Percentiles rank a stretch among this genome's conserved stretches.
Evolutionary conservation across 257 asterid species (phyloP).

Genomic region (Nicotiana otophora): DNA sequence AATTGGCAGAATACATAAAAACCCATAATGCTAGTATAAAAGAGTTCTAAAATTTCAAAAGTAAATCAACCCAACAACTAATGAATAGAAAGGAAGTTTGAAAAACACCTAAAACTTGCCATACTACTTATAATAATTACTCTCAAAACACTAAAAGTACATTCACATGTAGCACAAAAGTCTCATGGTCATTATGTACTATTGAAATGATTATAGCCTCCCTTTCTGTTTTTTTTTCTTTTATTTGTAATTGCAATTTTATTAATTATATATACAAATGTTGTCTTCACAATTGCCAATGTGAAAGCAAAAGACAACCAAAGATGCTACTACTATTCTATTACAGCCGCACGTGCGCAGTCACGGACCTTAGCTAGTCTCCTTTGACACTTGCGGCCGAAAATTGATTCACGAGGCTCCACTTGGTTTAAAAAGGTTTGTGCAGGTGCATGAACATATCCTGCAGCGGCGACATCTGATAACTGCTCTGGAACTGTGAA

Average conservation of each 20-base stretch:
- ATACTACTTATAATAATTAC: not conserved
- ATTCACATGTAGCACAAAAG: not conserved
- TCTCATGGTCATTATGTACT: conserved; percentile 2
- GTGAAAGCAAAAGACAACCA: not conserved
- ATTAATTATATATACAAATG: not conserved
- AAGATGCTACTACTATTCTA: not conserved
- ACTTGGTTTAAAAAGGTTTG: conserved; percentile 49
- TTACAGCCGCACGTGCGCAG: conserved; percentile 44
- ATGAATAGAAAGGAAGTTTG: not conserved
- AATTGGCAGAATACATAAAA: not conserved
- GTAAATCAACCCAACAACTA: not conserved
- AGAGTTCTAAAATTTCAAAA: not conserved
- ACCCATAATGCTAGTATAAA: not conserved
- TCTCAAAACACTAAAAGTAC: not conserved
- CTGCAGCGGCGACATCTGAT: conserved; percentile 51
- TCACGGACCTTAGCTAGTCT: conserved; percentile 47
- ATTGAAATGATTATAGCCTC: not conserved
- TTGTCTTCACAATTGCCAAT: not conserved
- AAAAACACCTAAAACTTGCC: not conserved
- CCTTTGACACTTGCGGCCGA: conserved; percentile 39
- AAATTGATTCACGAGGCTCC: not conserved
- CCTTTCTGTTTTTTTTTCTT: not conserved
- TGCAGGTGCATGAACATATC: conserved; percentile 53
- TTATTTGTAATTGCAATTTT: not conserved
- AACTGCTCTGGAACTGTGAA: conserved; percentile 35